Conservation (phyloP, 2,329 filamentous ascomycete species). For the Trematosphaeria pertusa region DNA sequence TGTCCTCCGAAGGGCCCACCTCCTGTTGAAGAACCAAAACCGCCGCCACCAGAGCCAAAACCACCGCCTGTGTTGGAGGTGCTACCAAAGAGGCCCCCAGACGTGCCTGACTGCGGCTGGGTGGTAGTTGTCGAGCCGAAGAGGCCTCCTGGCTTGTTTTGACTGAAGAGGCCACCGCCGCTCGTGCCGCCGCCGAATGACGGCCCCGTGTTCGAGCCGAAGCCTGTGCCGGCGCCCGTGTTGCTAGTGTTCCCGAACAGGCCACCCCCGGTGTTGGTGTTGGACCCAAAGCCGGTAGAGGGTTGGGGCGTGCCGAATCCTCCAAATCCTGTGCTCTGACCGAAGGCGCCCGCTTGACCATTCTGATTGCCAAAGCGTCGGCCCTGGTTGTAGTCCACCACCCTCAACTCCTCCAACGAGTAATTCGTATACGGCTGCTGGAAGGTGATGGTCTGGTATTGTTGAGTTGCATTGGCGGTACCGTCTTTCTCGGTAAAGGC, state of each 20-base stretch:
- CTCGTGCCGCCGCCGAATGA: slow-evolving; percentile 39
- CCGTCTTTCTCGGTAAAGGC: slow-evolving; percentile 76
- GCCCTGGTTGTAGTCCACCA: slow-evolving; percentile 89
- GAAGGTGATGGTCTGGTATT: slow-evolving; percentile 82
- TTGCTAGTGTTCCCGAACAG: slow-evolving; percentile 53
- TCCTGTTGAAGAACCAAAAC: slow-evolving; percentile 39
- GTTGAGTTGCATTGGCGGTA: slow-evolving; percentile 58
- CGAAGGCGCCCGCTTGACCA: slow-evolving; percentile 83
- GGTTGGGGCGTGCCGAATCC: slow-evolving; percentile 50
- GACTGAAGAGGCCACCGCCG: slow-evolving; percentile 42
- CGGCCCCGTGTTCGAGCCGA: slow-evolving; percentile 42
- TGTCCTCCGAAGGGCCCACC: slow-evolving; percentile 59
- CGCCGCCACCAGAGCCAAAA: slow-evolving; percentile 43
- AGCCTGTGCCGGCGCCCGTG: slow-evolving; percentile 37
- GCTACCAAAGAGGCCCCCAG: slow-evolving; percentile 46
- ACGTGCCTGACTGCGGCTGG: slow-evolving; percentile 27
- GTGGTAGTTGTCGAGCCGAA: slow-evolving; percentile 48
- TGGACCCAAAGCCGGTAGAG: slow-evolving; percentile 58
- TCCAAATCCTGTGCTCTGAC: slow-evolving; percentile 66
- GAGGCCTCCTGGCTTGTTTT: slow-evolving; percentile 46
- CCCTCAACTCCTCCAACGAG: slow-evolving; percentile 72
- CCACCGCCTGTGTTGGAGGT: slow-evolving; percentile 45
- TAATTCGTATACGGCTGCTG: slow-evolving; percentile 85
- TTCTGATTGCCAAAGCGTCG: slow-evolving; percentile 82
- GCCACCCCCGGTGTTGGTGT: slow-evolving; percentile 50